Percentiles rank a stretch among this genome's conserved stretches.
Conservation (phyloP, 2,329 filamentous ascomycete species). For the Lasiodiplodia sp. region DNA sequence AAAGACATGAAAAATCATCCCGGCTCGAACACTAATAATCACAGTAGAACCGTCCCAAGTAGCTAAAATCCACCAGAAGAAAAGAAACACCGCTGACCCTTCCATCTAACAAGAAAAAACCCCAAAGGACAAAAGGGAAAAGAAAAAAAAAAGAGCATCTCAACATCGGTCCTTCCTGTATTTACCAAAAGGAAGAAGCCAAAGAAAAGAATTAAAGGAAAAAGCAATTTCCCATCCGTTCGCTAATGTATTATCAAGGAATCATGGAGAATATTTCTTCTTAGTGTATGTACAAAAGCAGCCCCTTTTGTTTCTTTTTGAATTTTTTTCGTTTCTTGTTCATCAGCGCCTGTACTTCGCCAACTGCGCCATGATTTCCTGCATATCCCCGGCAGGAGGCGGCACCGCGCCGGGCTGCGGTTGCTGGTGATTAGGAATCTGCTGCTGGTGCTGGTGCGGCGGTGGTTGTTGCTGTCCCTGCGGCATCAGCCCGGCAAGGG, state of each 20-base stretch:
- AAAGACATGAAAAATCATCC: not conserved
- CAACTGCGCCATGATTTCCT: conserved; percentile 78
- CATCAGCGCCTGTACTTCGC: conserved; percentile 67
- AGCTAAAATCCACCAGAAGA: not conserved
- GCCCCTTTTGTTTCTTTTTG: not conserved
- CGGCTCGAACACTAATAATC: not conserved
- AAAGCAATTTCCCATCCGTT: conserved; percentile 2
- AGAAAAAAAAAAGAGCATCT: not conserved
- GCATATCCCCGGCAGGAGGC: conserved; percentile 55
- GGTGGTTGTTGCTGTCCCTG: conserved; percentile 31
- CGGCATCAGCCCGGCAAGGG: conserved; percentile 40
- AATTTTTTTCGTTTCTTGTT: not conserved
- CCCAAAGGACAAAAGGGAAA: not conserved
- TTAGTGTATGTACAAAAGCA: not conserved
- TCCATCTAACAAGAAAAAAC: not conserved
- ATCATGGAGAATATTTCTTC: not conserved
- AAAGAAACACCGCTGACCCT: not conserved
- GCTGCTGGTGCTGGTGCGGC: conserved; percentile 41
- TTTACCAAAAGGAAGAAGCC: not conserved
- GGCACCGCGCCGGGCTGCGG: conserved; percentile 36
- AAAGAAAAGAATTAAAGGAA: not conserved
- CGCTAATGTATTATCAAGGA: not conserved
- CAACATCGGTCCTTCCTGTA: not conserved
- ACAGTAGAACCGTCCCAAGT: not conserved
- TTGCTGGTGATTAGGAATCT: conserved; percentile 33